Conservation (phyloP, 352 stramenopile genomes). For the Thalassiosira hispida region DNA sequence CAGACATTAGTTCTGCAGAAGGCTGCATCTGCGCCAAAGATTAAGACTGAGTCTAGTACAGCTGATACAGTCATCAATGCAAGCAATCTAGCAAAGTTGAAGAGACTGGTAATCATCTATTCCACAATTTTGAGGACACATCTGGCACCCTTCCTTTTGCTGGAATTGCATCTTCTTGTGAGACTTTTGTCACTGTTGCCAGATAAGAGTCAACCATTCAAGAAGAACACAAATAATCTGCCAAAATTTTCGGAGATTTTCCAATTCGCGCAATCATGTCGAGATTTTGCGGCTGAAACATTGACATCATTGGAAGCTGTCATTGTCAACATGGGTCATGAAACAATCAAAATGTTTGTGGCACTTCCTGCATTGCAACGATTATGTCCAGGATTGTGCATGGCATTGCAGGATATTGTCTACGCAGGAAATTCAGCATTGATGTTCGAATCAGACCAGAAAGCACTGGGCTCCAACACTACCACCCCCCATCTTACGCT, state of each 20-base stretch:
- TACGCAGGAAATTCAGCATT: slow-evolving; percentile 32
- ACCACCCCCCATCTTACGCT: slow-evolving; percentile 68
- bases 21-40: too few relatives aligned
- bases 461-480: slow-evolving; percentile 35
- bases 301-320: slow-evolving; percentile 39
- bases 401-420: slow-evolving; percentile 35
- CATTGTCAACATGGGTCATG: slow-evolving; percentile 44
- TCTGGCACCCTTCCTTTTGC: slow-evolving; percentile 67
- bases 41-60: too few relatives aligned
- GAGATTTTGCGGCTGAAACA: slow-evolving; percentile 48
- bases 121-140: slow-evolving; percentile 62
- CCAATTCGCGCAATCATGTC: slow-evolving; percentile 32
- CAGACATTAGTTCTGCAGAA: too few relatives aligned
- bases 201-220: slow-evolving; percentile 16
- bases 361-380: slow-evolving; percentile 27
- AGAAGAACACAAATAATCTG: background rate
- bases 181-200: slow-evolving; percentile 61
- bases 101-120: slow-evolving; percentile 66
- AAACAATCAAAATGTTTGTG: slow-evolving; percentile 43
- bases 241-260: slow-evolving; percentile 40
- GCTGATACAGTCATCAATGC: slow-evolving; percentile 4
- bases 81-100: slow-evolving; percentile 24
- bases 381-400: slow-evolving; percentile 26
- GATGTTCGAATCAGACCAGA: slow-evolving; percentile 40
- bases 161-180: slow-evolving; percentile 78